phyloP scores from a whole-genome alignment of 2,329 filamentous ascomycete species.

The Ceratocystis huliohia region DNA sequence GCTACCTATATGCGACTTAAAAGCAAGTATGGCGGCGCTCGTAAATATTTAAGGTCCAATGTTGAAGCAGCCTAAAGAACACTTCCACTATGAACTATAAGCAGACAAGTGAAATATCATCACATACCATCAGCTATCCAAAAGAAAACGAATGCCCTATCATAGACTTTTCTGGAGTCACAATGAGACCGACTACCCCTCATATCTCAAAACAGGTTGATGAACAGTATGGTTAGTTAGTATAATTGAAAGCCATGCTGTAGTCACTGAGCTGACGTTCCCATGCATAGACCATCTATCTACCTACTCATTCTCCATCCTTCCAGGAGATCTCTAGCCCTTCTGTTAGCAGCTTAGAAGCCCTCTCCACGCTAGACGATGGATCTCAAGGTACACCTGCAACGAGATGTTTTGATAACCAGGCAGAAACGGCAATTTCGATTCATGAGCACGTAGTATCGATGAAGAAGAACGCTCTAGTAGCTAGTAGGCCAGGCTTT shows the following conservation, averaged over 20 bases:
- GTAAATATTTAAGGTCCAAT: slow-evolving; percentile 25
- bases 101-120: slow-evolving; percentile 23
- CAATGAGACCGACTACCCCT: too few species aligned
- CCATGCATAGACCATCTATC: neutral
- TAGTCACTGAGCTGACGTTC: neutral
- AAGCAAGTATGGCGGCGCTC: slow-evolving; percentile 22
- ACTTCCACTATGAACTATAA: slow-evolving; percentile 25
- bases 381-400: too few species aligned
- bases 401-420: too few species aligned
- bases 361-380: neutral
- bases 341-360: neutral
- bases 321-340: neutral
- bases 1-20: neutral
- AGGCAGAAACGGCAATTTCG: too few species aligned
- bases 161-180: too few species aligned
- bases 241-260: neutral
- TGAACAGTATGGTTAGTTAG: neutral
- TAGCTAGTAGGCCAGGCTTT: too few species aligned
- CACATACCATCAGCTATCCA: slow-evolving; percentile 23
- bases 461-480: too few species aligned
- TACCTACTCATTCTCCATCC: neutral
- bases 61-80: slow-evolving; percentile 25
- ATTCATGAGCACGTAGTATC: too few species aligned
- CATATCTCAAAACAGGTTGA: too few species aligned
- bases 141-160: too few species aligned